These are phyloP conservation scores for Hortiboletus campestris DNA, from an alignment of 768 basidiomycete species.

Conservation along the genomic window DNA sequence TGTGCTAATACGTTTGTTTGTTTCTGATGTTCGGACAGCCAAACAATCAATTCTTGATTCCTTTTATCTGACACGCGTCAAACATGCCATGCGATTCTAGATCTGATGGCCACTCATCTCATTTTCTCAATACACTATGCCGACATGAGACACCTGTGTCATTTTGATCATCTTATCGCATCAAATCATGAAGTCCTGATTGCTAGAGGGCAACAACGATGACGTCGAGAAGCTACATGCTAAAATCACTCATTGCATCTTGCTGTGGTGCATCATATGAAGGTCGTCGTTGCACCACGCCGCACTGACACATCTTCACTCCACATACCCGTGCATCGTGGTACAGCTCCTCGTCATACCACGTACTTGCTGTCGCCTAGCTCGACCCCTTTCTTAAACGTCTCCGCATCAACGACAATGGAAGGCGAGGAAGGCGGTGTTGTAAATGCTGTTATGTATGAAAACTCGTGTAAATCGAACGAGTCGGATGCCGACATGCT, in stretches of 20 bases:
- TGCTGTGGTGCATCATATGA: background rate
- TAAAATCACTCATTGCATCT: slow-evolving; percentile 2
- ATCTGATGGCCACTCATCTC: background rate
- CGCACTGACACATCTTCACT: slow-evolving; percentile 11
- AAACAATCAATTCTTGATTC: slow-evolving; percentile 1
- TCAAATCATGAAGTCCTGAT: slow-evolving; percentile 23
- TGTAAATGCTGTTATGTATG: slow-evolving; percentile 31
- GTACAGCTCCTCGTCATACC: slow-evolving; percentile 8
- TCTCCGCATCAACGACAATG: slow-evolving; percentile 5
- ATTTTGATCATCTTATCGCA: slow-evolving; percentile 21
- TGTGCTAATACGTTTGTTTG: slow-evolving; percentile 21
- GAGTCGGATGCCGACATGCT: slow-evolving; percentile 12
- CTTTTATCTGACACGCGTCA: slow-evolving; percentile 14
- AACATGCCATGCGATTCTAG: slow-evolving; percentile 17
- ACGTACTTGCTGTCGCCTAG: slow-evolving; percentile 10
- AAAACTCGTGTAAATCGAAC: slow-evolving; percentile 31
- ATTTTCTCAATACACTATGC: background rate
- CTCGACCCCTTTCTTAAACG: slow-evolving; percentile 7
- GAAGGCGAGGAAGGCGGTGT: slow-evolving; percentile 32
- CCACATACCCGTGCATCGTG: slow-evolving; percentile 3
- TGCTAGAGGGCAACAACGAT: slow-evolving; percentile 2
- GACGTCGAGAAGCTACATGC: slow-evolving; percentile 18
- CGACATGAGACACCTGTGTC: background rate
- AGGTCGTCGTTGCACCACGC: background rate
- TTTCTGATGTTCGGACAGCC: background rate